These are phyloP conservation scores for Pseudonectria buxi DNA, from an alignment of 2,329 filamentous ascomycete genomes.

Conservation along the genomic window DNA sequence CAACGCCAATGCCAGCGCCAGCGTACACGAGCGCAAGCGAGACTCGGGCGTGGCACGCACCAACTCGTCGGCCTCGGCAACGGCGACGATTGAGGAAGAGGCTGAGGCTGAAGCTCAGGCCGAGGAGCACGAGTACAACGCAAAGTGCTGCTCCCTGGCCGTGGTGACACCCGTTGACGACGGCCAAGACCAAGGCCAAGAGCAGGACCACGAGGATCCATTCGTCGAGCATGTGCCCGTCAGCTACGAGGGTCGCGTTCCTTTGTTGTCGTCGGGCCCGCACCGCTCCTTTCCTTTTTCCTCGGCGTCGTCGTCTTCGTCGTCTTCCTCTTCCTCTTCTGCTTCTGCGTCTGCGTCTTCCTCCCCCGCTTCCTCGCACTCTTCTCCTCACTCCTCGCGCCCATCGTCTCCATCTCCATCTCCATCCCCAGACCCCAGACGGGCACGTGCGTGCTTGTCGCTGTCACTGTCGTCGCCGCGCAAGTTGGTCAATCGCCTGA, in stretches of 20 bases:
- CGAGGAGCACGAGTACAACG: background rate
- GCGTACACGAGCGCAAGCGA: conserved; percentile 41
- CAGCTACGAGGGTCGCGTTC: background rate
- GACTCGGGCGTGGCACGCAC: conserved; percentile 49
- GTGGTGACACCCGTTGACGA: background rate
- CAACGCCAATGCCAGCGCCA: conserved; percentile 11
- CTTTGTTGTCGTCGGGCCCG: conserved; percentile 6
- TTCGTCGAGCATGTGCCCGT: conserved; percentile 17
- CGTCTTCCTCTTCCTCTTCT: conserved; percentile 17
- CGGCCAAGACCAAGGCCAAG: too few relatives aligned
- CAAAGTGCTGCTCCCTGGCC: background rate
- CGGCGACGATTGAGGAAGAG: conserved; percentile 31
- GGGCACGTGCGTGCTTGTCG: too few relatives aligned
- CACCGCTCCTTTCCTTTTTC: conserved; percentile 16
- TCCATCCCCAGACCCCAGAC: too few relatives aligned
- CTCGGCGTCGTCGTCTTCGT: conserved; percentile 17
- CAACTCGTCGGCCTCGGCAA: conserved; percentile 25
- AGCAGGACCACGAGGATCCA: conserved; percentile 13
- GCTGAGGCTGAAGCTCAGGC: conserved; percentile 25
- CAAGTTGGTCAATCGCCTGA: too few relatives aligned
- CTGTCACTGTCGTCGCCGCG: too few relatives aligned
- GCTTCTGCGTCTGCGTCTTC: background rate
- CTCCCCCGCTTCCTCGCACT: background rate
- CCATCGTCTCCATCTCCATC: too few relatives aligned
- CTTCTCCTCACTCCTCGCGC: background rate